Conservation (phyloP, 2,329 filamentous ascomycete species). For the Aureobasidium sp. region DNA sequence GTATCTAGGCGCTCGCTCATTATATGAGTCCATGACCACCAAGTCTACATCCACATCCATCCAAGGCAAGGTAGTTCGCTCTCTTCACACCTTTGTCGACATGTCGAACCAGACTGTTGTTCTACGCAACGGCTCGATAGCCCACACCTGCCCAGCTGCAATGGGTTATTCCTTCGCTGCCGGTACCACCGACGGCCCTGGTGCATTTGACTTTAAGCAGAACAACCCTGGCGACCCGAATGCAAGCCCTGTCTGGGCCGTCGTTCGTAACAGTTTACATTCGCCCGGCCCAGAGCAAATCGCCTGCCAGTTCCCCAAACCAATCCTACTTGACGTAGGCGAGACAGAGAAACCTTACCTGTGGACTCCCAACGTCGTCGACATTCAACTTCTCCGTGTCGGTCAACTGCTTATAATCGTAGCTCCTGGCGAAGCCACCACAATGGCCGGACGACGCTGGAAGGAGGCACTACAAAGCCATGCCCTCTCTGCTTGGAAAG, state of each 20-base stretch:
- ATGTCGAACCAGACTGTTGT: conserved; percentile 67
- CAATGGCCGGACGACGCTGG: conserved; percentile 88
- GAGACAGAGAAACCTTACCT: conserved; percentile 68
- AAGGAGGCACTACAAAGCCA: conserved; percentile 53
- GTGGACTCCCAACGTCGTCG: conserved; percentile 88
- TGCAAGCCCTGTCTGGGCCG: conserved; percentile 69
- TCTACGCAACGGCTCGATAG: conserved; percentile 62
- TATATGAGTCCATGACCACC: conserved; percentile 47
- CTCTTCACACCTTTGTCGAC: conserved; percentile 79
- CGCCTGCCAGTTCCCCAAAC: conserved; percentile 71
- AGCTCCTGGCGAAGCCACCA: conserved; percentile 79
- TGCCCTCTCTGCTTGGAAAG: conserved; percentile 28
- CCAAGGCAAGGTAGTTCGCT: conserved; percentile 59
- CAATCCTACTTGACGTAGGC: conserved; percentile 81
- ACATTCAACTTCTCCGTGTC: conserved; percentile 76
- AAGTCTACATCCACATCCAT: conserved; percentile 38
- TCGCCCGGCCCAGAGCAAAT: conserved; percentile 61
- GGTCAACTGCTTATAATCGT: conserved; percentile 80
- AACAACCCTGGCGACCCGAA: conserved; percentile 66
- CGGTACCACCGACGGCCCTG: conserved; percentile 85
- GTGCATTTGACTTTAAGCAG: conserved; percentile 88
- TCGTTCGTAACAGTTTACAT: conserved; percentile 66
- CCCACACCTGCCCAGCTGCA: conserved; percentile 73
- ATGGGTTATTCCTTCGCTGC: conserved; percentile 89
- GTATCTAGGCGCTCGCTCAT: conserved; percentile 49